phyloP scores from a whole-genome alignment of 148 eudicot genomes.

The Spergularia bocconei region DNA sequence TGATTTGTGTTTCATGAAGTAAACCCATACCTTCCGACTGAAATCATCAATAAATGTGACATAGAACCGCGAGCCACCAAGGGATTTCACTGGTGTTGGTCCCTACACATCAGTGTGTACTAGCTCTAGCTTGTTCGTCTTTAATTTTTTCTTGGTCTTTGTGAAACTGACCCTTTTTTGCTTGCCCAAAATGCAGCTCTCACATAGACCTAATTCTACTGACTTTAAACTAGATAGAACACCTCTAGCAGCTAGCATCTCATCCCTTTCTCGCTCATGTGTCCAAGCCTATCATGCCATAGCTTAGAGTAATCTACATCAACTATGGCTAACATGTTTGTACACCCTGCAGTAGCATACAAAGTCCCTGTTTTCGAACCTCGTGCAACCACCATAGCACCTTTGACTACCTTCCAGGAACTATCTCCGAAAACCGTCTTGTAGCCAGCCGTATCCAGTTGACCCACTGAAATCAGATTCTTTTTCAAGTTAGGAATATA shows the following conservation, averaged over 20 bases:
- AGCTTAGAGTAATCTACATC: background rate
- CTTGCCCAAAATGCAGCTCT: background rate
- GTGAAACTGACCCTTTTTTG: background rate
- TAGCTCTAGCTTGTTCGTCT: background rate
- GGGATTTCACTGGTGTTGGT: background rate
- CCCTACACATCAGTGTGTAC: too few relatives aligned
- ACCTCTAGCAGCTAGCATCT: background rate
- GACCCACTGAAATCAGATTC: too few relatives aligned
- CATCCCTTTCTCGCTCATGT: slow-evolving; percentile 13
- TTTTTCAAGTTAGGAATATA: too few relatives aligned
- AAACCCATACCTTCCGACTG: background rate
- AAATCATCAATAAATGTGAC: background rate
- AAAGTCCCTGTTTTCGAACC: background rate
- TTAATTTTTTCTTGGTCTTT: background rate
- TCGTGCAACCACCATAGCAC: background rate
- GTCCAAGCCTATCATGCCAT: slow-evolving; percentile 9
- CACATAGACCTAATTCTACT: background rate
- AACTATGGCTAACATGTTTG: background rate
- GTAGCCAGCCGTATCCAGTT: too few relatives aligned
- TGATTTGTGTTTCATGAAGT: background rate
- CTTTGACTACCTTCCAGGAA: background rate
- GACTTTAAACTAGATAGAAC: background rate
- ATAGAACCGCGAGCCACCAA: background rate
- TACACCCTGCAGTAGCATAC: slow-evolving; percentile 5
- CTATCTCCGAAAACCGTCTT: too few relatives aligned